Evolutionary conservation across 768 basidiomycete genomes (phyloP), one percentile per base, ranked within the genome.

Genomic region (Infundibulicybe gibba): DNA sequence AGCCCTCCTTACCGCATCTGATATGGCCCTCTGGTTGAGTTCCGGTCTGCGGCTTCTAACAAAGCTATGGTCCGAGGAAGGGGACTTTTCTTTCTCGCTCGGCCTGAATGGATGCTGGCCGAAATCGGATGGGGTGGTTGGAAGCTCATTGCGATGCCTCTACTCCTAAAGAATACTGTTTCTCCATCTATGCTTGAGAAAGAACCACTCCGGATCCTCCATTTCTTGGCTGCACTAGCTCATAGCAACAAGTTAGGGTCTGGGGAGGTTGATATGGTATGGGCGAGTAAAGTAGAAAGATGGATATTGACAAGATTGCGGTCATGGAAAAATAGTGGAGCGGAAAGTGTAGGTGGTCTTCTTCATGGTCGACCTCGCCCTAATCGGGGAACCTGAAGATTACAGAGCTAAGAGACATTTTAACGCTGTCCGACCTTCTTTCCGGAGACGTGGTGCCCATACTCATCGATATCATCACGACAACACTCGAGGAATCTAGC

Each of bases 121-220:
- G 82, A 85, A 41, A 63, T 83, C 4, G 72, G 71, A 0, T 92
- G 88, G 86, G 79, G 80, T 15, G 90, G 87, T 2, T 91, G 87
- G 87, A 87, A 81, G 59, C 67, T 80, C 30, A 61, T 90, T 9
- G 85, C 77, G 12, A 58, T 84, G 2, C 84, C 87, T 1, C 62
- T 72, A 11, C 57, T 89, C n/a, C 54, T 81, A 12, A 79, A 77
- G 53, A 66, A 69, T 25, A 77, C 76, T 5, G 42, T 61, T 9
- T 61, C 57, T 2, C 63, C 69, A 3, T 70, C 69, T 40, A 56
- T 83, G 16, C 55, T 82, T 12, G 67, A 78, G 20, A 49, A 54
- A 5, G 68, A 79, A n/a, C 70, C 76, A 3, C 56, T 56, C 33
- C 51, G 58, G 37, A 63, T 77, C 0, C 49, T 85, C 10, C 69